Conservation (phyloP, 2,329 filamentous ascomycete genomes). For the Penicillium sp. region DNA sequence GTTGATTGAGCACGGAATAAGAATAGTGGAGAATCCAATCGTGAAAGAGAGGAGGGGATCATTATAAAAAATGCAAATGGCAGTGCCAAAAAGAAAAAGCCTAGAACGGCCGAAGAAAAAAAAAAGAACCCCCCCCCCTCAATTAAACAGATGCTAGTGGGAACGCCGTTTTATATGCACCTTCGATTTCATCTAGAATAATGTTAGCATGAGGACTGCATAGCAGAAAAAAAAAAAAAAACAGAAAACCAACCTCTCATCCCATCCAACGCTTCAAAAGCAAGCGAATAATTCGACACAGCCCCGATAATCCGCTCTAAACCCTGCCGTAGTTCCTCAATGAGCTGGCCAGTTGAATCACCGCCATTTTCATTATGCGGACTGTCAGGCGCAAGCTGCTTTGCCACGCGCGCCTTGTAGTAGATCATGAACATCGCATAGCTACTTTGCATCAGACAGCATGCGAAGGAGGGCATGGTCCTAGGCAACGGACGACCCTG, state of each 20-base stretch:
- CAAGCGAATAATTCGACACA: constrained; percentile 43
- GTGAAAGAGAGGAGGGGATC: background rate
- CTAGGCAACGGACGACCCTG: constrained; percentile 31
- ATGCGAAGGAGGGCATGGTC: constrained; percentile 50
- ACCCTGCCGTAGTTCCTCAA: constrained; percentile 40
- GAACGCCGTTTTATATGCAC: constrained; percentile 45
- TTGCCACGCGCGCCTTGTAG: constrained; percentile 43
- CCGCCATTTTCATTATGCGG: constrained; percentile 21
- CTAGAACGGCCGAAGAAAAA: constrained; percentile 8
- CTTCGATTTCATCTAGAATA: constrained; percentile 42
- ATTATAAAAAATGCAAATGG: background rate
- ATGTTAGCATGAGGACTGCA: constrained; percentile 7
- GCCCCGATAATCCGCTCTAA: constrained; percentile 40
- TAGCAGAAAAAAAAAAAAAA: background rate
- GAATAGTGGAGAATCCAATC: constrained; percentile 4
- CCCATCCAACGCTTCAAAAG: constrained; percentile 46
- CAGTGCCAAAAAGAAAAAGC: background rate
- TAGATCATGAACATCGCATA: constrained; percentile 50
- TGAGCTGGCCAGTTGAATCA: constrained; percentile 32
- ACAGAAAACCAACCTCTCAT: constrained; percentile 41
- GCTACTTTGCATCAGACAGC: constrained; percentile 50
- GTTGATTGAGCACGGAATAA: background rate
- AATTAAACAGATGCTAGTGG: constrained; percentile 22
- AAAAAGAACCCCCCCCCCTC: constrained; percentile 14
- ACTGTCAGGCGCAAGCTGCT: constrained; percentile 29